A percentile compares a stretch with the other conserved stretches of the same genome.
These are phyloP conservation scores for Exophiala sp. DNA, from an alignment of 2,329 filamentous ascomycete genomes.

Conservation along the genomic window DNA sequence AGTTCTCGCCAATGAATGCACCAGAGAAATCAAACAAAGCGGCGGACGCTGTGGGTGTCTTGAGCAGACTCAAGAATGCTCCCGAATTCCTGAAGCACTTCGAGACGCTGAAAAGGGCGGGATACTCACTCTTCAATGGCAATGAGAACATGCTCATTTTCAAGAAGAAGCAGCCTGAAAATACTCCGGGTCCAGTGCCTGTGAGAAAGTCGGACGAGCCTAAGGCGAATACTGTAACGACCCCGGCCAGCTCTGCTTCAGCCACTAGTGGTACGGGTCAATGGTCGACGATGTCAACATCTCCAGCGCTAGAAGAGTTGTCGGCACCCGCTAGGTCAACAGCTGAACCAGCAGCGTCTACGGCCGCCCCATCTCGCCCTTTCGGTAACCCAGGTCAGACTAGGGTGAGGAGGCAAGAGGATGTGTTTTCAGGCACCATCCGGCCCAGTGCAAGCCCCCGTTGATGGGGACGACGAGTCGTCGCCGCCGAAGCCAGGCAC, in stretches of 20 bases:
- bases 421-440: constrained; percentile 27
- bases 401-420: constrained; percentile 24
- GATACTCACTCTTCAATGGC: constrained; percentile 41
- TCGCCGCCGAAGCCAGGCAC: not conserved
- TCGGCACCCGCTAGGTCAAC: constrained; percentile 14
- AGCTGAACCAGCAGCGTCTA: constrained; percentile 23
- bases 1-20: constrained; percentile 22
- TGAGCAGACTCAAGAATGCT: constrained; percentile 37
- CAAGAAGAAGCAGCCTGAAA: constrained; percentile 14
- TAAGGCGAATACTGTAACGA: not conserved
- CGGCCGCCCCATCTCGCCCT: constrained; percentile 14
- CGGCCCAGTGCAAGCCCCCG: constrained; percentile 10
- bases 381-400: not conserved
- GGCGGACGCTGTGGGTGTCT: constrained; percentile 32
- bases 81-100: constrained; percentile 41
- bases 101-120: constrained; percentile 35
- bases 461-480: not conserved
- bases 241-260: not conserved
- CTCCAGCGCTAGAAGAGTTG: constrained; percentile 25
- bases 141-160: constrained; percentile 33
- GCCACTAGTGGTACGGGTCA: not conserved
- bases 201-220: not conserved
- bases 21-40: constrained; percentile 6
- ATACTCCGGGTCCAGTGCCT: not conserved
- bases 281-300: constrained; percentile 7